phyloP scores from a whole-genome alignment of 768 basidiomycete species.

The Mycena floridula region DNA sequence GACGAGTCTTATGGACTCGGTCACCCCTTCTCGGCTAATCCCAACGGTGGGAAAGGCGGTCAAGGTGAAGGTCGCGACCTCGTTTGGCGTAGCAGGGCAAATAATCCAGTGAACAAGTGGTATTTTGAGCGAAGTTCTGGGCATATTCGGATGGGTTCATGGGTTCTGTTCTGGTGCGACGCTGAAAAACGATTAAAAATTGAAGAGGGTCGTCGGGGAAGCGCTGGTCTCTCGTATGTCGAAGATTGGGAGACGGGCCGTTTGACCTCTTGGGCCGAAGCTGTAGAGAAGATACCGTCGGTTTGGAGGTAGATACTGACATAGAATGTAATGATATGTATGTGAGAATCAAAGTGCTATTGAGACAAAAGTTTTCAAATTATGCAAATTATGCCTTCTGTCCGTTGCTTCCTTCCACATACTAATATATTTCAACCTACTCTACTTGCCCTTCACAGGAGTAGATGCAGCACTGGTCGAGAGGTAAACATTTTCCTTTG shows the following conservation, averaged over 20 bases:
- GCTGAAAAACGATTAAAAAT: slow-evolving; percentile 79
- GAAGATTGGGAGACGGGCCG: slow-evolving; percentile 75
- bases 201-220: slow-evolving; percentile 59
- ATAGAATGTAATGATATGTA: neutral
- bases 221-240: slow-evolving; percentile 61
- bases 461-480: neutral
- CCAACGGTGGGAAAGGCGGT: slow-evolving; percentile 89
- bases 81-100: slow-evolving; percentile 88
- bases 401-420: neutral
- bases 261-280: slow-evolving; percentile 60
- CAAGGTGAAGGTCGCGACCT: slow-evolving; percentile 88
- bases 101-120: slow-evolving; percentile 99
- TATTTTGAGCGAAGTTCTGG: slow-evolving; percentile 96
- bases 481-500: neutral
- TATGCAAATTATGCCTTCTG: too few species aligned
- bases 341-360: too few species aligned
- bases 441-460: neutral
- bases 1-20: slow-evolving; percentile 98
- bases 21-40: slow-evolving; percentile 88
- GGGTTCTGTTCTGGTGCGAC: slow-evolving; percentile 99
- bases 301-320: slow-evolving; percentile 52
- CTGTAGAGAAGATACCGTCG: slow-evolving; percentile 67
- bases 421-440: too few species aligned
- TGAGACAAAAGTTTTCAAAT: too few species aligned
- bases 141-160: slow-evolving; percentile 77